These are phyloP conservation scores for Inga oerstediana DNA, from an alignment of 306 rosid genomes.

Conservation along the genomic window DNA sequence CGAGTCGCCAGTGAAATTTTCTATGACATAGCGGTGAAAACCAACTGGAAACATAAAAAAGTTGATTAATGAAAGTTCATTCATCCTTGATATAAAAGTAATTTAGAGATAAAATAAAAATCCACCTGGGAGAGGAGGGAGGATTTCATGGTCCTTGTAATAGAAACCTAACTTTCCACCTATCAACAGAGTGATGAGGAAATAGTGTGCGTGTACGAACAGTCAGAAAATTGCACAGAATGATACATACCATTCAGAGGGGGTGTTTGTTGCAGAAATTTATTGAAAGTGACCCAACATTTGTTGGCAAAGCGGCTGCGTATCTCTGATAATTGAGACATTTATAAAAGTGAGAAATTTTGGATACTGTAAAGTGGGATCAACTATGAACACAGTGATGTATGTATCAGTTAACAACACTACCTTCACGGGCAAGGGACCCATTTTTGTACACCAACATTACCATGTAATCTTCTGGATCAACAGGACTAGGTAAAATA, in stretches of 20 bases:
- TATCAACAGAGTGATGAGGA: constrained; percentile 36
- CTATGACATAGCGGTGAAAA: constrained; percentile 71
- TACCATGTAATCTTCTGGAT: constrained; percentile 82
- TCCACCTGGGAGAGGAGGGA: constrained; percentile 98
- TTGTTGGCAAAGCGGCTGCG: constrained; percentile 67
- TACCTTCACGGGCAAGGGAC: constrained; percentile 97
- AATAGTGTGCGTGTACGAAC: constrained; percentile 26
- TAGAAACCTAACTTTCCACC: constrained; percentile 94
- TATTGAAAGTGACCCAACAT: constrained; percentile 82
- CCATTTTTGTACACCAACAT: constrained; percentile 97
- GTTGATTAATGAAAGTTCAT: constrained; percentile 1
- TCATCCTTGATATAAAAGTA: constrained; percentile 4
- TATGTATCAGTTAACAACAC: not conserved
- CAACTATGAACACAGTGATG: not conserved
- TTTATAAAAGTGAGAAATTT: constrained; percentile 27
- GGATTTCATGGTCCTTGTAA: constrained; percentile 96
- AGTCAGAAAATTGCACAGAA: not conserved
- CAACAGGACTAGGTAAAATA: constrained; percentile 94
- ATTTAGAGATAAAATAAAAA: constrained; percentile 24
- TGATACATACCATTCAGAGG: constrained; percentile 70
- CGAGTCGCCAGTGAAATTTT: constrained; percentile 58
- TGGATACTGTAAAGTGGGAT: not conserved
- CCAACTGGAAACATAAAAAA: constrained; percentile 59
- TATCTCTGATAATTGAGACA: constrained; percentile 55
- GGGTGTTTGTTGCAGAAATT: constrained; percentile 66